These are phyloP conservation scores for Paraconiothyrium sp. DNA, from an alignment of 2,329 filamentous ascomycete genomes.

Conservation along the genomic window DNA sequence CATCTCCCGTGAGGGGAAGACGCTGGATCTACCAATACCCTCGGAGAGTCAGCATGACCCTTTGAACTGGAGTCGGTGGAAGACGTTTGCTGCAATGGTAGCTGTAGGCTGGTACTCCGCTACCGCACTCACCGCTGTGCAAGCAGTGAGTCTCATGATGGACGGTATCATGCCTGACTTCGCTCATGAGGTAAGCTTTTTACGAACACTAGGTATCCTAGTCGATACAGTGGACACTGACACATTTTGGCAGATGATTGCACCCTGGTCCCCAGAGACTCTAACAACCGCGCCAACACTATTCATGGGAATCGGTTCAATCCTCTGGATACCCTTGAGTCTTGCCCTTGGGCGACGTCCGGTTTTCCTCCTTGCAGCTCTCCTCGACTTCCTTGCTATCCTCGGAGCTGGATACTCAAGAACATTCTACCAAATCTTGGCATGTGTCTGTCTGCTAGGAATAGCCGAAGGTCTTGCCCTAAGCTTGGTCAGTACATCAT, in stretches of 20 bases:
- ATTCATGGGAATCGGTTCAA: constrained; percentile 48
- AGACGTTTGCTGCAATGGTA: constrained; percentile 30
- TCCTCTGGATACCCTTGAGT: constrained; percentile 52
- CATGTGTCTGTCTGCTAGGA: constrained; percentile 45
- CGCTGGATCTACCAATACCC: constrained; percentile 35
- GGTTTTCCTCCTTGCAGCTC: constrained; percentile 43
- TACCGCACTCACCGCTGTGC: constrained; percentile 28
- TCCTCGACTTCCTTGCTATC: constrained; percentile 38
- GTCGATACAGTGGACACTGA: background rate
- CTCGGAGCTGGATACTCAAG: constrained; percentile 37
- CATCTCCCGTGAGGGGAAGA: constrained; percentile 33
- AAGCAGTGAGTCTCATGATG: constrained; percentile 31
- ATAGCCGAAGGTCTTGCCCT: constrained; percentile 45
- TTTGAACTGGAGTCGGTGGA: constrained; percentile 35
- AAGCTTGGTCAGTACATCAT: constrained; percentile 31
- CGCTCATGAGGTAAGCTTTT: constrained; percentile 24
- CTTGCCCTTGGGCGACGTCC: constrained; percentile 52
- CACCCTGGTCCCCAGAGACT: constrained; percentile 36
- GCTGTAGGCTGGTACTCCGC: constrained; percentile 27
- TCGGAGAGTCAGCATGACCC: constrained; percentile 37
- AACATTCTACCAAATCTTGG: constrained; percentile 39
- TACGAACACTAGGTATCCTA: background rate
- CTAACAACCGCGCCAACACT: constrained; percentile 43
- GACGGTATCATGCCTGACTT: constrained; percentile 26
- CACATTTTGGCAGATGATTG: constrained; percentile 23